Percentiles rank a stretch among this genome's conserved stretches.
phyloP scores from a whole-genome alignment of 108 stramenopile genomes.

The Poteriospumella lacustris region DNA sequence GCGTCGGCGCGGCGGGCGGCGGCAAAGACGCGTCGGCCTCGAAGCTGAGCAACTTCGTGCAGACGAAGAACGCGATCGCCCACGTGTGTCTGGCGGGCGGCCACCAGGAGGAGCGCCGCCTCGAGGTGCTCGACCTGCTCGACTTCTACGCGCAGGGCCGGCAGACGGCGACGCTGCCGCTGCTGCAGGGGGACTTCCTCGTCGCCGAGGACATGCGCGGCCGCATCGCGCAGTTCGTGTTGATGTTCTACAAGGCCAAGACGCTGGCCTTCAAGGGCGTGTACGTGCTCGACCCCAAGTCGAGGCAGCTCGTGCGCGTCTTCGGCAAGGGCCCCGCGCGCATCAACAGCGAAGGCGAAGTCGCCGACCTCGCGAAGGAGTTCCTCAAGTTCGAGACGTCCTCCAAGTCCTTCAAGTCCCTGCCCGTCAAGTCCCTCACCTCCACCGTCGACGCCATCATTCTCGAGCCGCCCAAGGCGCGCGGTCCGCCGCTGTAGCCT shows the following conservation, averaged over 20 bases:
- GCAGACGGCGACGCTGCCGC: too few relatives aligned
- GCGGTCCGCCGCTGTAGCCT: too few relatives aligned
- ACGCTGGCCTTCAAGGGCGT: not conserved
- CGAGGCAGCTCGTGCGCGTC: not conserved
- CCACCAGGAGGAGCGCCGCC: not conserved
- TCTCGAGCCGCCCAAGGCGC: too few relatives aligned
- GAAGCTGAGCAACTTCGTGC: not conserved
- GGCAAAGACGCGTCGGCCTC: not conserved
- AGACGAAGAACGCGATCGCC: not conserved
- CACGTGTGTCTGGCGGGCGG: not conserved
- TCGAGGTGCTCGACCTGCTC: not conserved
- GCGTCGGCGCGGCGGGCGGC: not conserved
- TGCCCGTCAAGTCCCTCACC: not conserved
- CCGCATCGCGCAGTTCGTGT: not conserved
- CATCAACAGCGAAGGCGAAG: not conserved
- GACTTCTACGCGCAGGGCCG: slow-evolving; percentile 1
- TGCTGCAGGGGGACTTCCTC: not conserved
- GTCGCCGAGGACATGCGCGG: not conserved
- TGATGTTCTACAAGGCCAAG: not conserved
- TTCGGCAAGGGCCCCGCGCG: not conserved
- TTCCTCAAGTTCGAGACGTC: slow-evolving; percentile 11
- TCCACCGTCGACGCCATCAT: not conserved
- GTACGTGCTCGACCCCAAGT: not conserved
- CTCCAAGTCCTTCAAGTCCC: not conserved
- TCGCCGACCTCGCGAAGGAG: not conserved